These are phyloP conservation scores for Botrytis elliptica DNA, from an alignment of 2,329 filamentous ascomycete species.

Conservation along the genomic window DNA sequence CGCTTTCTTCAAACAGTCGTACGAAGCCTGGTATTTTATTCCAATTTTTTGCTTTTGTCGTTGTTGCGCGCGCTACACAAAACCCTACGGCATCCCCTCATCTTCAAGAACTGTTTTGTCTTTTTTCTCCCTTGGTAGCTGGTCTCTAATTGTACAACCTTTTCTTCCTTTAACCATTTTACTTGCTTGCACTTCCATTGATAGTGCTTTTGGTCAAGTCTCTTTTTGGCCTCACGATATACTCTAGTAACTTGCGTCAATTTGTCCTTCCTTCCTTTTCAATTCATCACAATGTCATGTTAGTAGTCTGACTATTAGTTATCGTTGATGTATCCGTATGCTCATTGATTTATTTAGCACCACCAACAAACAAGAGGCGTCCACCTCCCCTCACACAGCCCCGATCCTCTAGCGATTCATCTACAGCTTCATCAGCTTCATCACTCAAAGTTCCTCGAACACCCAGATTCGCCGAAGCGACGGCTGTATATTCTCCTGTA, in stretches of 20 bases:
- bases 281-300: conserved; percentile 31
- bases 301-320: conserved; percentile 22
- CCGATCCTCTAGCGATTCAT: conserved; percentile 45
- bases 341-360: conserved; percentile 22
- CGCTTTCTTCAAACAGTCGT: conserved; percentile 29
- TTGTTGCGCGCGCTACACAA: conserved; percentile 37
- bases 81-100: conserved; percentile 35
- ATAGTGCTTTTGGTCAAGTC: conserved; percentile 10
- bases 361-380: conserved; percentile 33
- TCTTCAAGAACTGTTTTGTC: conserved; percentile 28
- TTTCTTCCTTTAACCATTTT: conserved; percentile 32
- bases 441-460: conserved; percentile 65
- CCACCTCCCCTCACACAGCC: conserved; percentile 33
- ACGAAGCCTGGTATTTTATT: conserved; percentile 32
- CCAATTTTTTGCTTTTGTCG: conserved; percentile 34
- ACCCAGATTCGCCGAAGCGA: conserved; percentile 79
- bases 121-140: conserved; percentile 37
- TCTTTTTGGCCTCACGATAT: conserved; percentile 18
- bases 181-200: conserved; percentile 22
- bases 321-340: conserved; percentile 11
- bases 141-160: conserved; percentile 38
- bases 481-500: conserved; percentile 73
- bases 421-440: conserved; percentile 41
- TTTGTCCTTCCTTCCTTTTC: conserved; percentile 24
- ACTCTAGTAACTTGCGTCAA: conserved; percentile 21